Evolutionary conservation across 805 yeast species (phyloP).

Genomic region (Wickerhamia fluorescens): DNA sequence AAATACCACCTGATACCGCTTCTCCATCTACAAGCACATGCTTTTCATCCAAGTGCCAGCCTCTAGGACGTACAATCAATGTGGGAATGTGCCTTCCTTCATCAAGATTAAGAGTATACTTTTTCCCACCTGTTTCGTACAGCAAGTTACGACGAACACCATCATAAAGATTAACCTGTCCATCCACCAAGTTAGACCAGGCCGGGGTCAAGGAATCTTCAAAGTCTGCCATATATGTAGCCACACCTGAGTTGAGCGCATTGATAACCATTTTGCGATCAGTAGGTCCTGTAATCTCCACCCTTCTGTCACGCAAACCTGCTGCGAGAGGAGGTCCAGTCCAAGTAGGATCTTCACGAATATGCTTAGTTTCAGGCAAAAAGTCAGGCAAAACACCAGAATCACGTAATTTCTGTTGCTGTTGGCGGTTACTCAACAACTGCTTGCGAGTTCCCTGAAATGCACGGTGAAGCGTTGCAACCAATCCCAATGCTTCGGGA

Average conservation of each 20-base stretch:
- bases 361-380: slow-evolving; percentile 58
- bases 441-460: slow-evolving; percentile 57
- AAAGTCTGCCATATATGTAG: slow-evolving; percentile 81
- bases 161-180: slow-evolving; percentile 73
- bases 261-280: slow-evolving; percentile 78
- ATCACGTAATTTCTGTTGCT: slow-evolving; percentile 55
- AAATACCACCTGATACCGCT: slow-evolving; percentile 69
- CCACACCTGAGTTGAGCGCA: slow-evolving; percentile 71
- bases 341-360: slow-evolving; percentile 71
- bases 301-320: slow-evolving; percentile 67
- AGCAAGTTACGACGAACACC: slow-evolving; percentile 62
- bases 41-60: slow-evolving; percentile 77
- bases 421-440: slow-evolving; percentile 55
- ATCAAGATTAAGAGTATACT: slow-evolving; percentile 36
- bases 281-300: slow-evolving; percentile 83
- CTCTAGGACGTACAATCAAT: slow-evolving; percentile 79
- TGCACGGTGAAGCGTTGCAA: slow-evolving; percentile 66
- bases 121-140: slow-evolving; percentile 36
- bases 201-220: slow-evolving; percentile 84
- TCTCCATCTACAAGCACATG: slow-evolving; percentile 68
- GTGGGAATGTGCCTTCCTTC: slow-evolving; percentile 62
- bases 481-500: slow-evolving; percentile 57
- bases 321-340: slow-evolving; percentile 67
- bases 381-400: slow-evolving; percentile 56
- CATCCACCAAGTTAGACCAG: slow-evolving; percentile 72